These are phyloP conservation scores for Brasilioporus rufonigricans DNA, from an alignment of 768 basidiomycete genomes.

Conservation along the genomic window DNA sequence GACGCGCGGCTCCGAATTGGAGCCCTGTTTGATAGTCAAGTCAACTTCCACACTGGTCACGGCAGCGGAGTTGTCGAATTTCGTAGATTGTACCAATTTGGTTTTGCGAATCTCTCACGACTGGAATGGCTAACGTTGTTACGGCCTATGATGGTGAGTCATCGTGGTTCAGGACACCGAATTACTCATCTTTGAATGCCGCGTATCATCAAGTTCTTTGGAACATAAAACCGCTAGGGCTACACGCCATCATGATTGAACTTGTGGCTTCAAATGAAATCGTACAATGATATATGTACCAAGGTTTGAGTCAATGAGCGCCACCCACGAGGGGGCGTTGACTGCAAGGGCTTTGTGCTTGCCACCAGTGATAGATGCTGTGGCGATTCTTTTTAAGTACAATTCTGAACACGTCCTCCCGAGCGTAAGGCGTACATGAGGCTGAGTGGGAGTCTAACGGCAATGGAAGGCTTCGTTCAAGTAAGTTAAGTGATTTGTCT, in stretches of 20 bases:
- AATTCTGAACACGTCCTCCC: not conserved
- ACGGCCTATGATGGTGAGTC: not conserved
- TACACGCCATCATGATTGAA: no score
- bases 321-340: not conserved
- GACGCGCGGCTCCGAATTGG: not conserved
- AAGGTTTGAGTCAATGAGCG: no score
- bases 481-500: not conserved
- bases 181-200: not conserved
- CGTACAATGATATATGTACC: no score
- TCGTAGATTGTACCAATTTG: not conserved
- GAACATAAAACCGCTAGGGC: no score
- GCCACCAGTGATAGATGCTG: not conserved
- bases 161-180: not conserved
- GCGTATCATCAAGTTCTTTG: no score
- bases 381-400: not conserved
- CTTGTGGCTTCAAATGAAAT: no score
- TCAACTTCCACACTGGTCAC: not conserved
- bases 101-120: no score
- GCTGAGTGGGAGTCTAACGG: not conserved
- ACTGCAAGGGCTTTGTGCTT: not conserved
- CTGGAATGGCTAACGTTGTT: not conserved
- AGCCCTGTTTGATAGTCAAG: not conserved
- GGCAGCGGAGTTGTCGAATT: not conserved
- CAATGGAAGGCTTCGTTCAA: slow-evolving; percentile 14
- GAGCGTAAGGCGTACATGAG: slow-evolving; percentile 1